Percentiles rank a stretch among this genome's conserved stretches.
These are phyloP conservation scores for Microcyclosporella mali DNA, from an alignment of 2,329 filamentous ascomycete species.

Conservation along the genomic window DNA sequence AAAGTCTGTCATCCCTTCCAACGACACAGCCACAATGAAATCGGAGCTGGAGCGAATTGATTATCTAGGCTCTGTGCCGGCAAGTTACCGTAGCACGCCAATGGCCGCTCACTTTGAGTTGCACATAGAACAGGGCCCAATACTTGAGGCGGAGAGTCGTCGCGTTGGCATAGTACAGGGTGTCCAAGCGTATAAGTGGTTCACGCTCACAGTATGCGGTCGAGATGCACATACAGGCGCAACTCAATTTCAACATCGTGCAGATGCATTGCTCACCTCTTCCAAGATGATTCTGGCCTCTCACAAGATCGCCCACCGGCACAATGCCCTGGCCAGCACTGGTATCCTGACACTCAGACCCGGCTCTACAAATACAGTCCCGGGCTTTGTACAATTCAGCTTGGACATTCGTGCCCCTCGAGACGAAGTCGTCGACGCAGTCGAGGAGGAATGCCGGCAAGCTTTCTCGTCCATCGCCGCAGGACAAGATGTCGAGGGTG, in stretches of 20 bases:
- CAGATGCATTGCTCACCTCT: constrained; percentile 63
- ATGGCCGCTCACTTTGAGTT: constrained; percentile 76
- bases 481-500: constrained; percentile 47
- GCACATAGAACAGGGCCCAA: constrained; percentile 78
- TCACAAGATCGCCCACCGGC: constrained; percentile 55
- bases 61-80: constrained; percentile 56
- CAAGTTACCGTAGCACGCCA: constrained; percentile 54
- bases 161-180: constrained; percentile 66
- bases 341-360: constrained; percentile 63
- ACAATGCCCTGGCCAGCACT: constrained; percentile 60
- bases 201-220: constrained; percentile 59
- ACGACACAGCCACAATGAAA: constrained; percentile 56
- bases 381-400: constrained; percentile 60
- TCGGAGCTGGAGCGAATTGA: constrained; percentile 65
- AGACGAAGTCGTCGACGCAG: constrained; percentile 50
- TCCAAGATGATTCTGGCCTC: constrained; percentile 61
- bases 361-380: constrained; percentile 68
- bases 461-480: constrained; percentile 57
- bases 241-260: constrained; percentile 59
- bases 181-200: constrained; percentile 71
- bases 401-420: constrained; percentile 60
- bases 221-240: constrained; percentile 70
- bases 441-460: constrained; percentile 51
- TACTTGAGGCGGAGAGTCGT: constrained; percentile 58
- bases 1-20: constrained; percentile 52